Percentiles rank a stretch among this genome's conserved stretches.
These are phyloP conservation scores for Trichophyton simii DNA, from an alignment of 2,329 filamentous ascomycete species.

Conservation along the genomic window DNA sequence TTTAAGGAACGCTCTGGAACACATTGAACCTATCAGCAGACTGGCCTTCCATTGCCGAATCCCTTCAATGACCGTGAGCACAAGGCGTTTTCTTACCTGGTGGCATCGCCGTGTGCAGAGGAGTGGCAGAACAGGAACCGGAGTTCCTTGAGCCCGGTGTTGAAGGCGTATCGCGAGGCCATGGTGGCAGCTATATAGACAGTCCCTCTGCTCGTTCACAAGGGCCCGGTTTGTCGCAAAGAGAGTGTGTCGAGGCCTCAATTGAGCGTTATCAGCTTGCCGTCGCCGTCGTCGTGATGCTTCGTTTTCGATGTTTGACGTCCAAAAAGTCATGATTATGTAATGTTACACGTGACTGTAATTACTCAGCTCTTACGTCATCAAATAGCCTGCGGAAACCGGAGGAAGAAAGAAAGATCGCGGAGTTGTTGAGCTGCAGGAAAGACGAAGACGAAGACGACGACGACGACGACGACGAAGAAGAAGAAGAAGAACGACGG, in stretches of 20 bases:
- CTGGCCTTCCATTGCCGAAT: background rate
- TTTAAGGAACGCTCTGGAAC: slow-evolving; percentile 63
- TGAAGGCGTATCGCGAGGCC: slow-evolving; percentile 88
- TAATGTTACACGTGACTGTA: background rate
- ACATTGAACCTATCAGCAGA: background rate
- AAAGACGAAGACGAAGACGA: too few relatives aligned
- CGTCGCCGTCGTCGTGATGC: background rate
- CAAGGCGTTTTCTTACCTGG: slow-evolving; percentile 51
- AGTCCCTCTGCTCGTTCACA: slow-evolving; percentile 4
- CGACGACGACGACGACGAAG: too few relatives aligned
- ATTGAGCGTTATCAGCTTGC: slow-evolving; percentile 8
- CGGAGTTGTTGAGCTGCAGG: background rate
- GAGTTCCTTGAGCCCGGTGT: slow-evolving; percentile 79
- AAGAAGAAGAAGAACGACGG: too few relatives aligned
- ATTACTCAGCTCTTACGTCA: background rate
- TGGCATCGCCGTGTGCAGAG: slow-evolving; percentile 75
- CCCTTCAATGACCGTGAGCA: too few relatives aligned
- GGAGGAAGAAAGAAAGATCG: background rate
- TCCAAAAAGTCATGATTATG: background rate
- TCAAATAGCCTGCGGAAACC: slow-evolving; percentile 1
- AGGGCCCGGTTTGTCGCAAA: background rate
- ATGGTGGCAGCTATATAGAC: slow-evolving; percentile 40
- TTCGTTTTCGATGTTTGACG: background rate
- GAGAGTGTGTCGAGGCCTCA: slow-evolving; percentile 5
- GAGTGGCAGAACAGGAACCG: slow-evolving; percentile 97